These are phyloP conservation scores for Penicillium sp. DNA, from an alignment of 2,329 filamentous ascomycete genomes.

Conservation along the genomic window DNA sequence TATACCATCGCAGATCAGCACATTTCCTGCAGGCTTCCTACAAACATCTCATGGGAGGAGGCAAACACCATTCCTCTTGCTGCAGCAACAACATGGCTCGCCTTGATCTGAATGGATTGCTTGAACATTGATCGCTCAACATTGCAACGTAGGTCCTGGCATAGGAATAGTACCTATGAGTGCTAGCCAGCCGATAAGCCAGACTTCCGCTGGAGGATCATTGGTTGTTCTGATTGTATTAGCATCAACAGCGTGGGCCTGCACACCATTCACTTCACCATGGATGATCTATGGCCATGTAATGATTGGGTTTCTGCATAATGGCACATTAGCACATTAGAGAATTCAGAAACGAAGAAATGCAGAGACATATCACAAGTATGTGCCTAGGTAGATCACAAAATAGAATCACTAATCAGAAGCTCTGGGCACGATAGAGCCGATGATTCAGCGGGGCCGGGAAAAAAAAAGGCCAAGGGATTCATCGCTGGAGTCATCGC, in stretches of 20 bases:
- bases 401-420: neutral
- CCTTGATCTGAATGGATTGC: slow-evolving; percentile 33
- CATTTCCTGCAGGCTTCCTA: slow-evolving; percentile 37
- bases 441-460: slow-evolving; percentile 16
- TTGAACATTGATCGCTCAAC: slow-evolving; percentile 27
- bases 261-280: slow-evolving; percentile 33
- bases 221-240: neutral
- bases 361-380: neutral
- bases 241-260: slow-evolving; percentile 23
- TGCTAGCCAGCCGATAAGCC: neutral
- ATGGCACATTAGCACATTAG: too few relatives aligned
- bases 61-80: slow-evolving; percentile 38
- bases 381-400: neutral
- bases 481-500: slow-evolving; percentile 20
- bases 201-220: neutral
- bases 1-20: slow-evolving; percentile 36
- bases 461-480: slow-evolving; percentile 15
- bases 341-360: too few relatives aligned
- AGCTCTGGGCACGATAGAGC: neutral
- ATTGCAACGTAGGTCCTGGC: slow-evolving; percentile 27
- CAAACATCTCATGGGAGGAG: slow-evolving; percentile 22
- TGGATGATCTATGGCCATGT: slow-evolving; percentile 21
- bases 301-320: slow-evolving; percentile 5
- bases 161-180: slow-evolving; percentile 40
- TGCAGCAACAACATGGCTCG: slow-evolving; percentile 34